phyloP scores from a whole-genome alignment of 179 eudicot species.

The Gypsophila paniculata region DNA sequence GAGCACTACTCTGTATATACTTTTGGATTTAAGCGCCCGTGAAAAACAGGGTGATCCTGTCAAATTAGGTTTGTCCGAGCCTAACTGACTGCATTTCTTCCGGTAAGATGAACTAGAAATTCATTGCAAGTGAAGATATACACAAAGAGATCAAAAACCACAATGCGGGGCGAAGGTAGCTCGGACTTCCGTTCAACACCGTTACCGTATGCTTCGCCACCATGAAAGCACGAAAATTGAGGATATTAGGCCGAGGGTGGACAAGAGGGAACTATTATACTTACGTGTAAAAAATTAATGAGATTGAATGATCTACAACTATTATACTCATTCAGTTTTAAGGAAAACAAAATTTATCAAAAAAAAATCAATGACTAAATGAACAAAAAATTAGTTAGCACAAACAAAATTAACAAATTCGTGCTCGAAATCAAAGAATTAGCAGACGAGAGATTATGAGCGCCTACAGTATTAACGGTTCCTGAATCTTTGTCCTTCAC shows the following conservation, averaged over 20 bases:
- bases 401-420: constrained; percentile 31
- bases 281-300: constrained; percentile 18
- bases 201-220: constrained; percentile 23
- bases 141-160: constrained; percentile 19
- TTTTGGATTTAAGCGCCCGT: background rate
- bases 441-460: constrained; percentile 45
- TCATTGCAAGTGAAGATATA: constrained; percentile 12
- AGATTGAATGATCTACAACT: constrained; percentile 11
- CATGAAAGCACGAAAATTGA: constrained; percentile 25
- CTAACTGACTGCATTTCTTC: background rate
- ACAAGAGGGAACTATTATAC: background rate
- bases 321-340: constrained; percentile 2
- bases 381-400: constrained; percentile 31
- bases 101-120: constrained; percentile 4
- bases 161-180: constrained; percentile 19
- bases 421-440: constrained; percentile 23
- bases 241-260: constrained; percentile 10
- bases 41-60: background rate
- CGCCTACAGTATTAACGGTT: constrained; percentile 38
- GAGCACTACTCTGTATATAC: background rate
- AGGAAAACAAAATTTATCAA: background rate
- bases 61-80: background rate
- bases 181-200: constrained; percentile 19
- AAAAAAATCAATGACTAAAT: constrained; percentile 21
- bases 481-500: constrained; percentile 52